Evolutionary conservation across 179 eudicot genomes (phyloP).

Genomic region (Nepenthes alata): DNA sequence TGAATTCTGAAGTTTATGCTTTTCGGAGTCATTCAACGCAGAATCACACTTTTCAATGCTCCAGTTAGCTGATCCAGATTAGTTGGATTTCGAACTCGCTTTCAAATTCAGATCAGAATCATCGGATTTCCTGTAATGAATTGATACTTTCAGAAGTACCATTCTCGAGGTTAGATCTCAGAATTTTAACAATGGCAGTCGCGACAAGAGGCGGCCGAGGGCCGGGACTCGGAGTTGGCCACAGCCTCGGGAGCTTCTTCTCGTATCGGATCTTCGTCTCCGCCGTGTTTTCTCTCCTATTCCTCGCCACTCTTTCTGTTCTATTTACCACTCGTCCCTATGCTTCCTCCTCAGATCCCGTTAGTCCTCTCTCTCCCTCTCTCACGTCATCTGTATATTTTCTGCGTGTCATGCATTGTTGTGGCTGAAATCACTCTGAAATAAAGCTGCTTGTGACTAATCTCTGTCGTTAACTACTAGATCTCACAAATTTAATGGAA

Average conservation of each 20-base stretch:
- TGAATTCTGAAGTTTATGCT: too few species aligned
- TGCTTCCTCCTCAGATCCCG: slow-evolving; percentile 34
- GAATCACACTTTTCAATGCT: too few species aligned
- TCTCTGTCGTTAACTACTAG: too few species aligned
- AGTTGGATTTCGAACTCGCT: too few species aligned
- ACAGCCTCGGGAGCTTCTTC: slow-evolving; percentile 38
- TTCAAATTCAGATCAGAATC: too few species aligned
- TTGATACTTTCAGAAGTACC: background rate
- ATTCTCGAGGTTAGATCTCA: background rate
- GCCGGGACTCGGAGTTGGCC: slow-evolving; percentile 21
- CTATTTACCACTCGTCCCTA: slow-evolving; percentile 53
- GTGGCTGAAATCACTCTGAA: background rate
- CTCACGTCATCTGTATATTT: background rate
- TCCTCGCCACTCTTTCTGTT: slow-evolving; percentile 64
- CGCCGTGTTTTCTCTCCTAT: slow-evolving; percentile 65
- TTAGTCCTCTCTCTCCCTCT: slow-evolving; percentile 12
- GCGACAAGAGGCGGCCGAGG: slow-evolving; percentile 61
- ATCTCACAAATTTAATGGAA: too few species aligned
- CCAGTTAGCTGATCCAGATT: too few species aligned
- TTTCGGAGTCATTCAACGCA: too few species aligned
- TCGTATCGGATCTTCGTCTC: slow-evolving; percentile 78
- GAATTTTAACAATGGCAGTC: slow-evolving; percentile 49
- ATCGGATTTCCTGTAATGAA: too few species aligned
- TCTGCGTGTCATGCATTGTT: background rate
- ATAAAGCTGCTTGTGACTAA: too few species aligned